A percentile compares a stretch with the other conserved stretches of the same genome.
phyloP scores from a whole-genome alignment of 257 asterid species.

The Solanum corneliomulleri region DNA sequence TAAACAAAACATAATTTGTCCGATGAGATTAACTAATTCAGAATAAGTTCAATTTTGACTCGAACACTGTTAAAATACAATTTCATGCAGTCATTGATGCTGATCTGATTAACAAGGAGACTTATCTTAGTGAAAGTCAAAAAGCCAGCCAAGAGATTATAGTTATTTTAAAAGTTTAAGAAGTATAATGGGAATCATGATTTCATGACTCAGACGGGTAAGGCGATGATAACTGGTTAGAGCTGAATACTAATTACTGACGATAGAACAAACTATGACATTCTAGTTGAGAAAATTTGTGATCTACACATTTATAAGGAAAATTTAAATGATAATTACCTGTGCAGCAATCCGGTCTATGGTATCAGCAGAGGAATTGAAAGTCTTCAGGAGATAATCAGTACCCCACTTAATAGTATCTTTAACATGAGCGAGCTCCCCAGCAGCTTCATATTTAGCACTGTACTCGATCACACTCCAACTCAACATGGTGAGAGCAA shows the following conservation, averaged over 20 bases:
- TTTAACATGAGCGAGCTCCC: constrained; percentile 81
- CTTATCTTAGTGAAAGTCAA: background rate
- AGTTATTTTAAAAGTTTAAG: background rate
- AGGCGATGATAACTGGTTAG: background rate
- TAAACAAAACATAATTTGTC: constrained; percentile 5
- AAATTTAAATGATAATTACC: constrained; percentile 24
- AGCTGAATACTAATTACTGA: background rate
- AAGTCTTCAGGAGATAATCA: constrained; percentile 87
- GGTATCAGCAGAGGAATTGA: constrained; percentile 78
- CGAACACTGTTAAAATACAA: background rate
- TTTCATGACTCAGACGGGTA: background rate
- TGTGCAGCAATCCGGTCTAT: constrained; percentile 62
- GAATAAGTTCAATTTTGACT: background rate
- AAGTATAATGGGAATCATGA: background rate
- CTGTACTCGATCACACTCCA: constrained; percentile 97
- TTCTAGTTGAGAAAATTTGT: background rate
- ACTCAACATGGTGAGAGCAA: constrained; percentile 94
- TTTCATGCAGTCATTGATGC: background rate
- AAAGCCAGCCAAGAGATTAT: background rate
- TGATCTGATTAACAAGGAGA: background rate
- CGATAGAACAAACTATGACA: background rate
- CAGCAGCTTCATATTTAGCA: constrained; percentile 80
- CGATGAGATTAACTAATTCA: background rate
- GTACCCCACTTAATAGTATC: constrained; percentile 98
- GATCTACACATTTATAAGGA: background rate